phyloP scores from a whole-genome alignment of 306 rosid genomes.

The Casuarina glauca region DNA sequence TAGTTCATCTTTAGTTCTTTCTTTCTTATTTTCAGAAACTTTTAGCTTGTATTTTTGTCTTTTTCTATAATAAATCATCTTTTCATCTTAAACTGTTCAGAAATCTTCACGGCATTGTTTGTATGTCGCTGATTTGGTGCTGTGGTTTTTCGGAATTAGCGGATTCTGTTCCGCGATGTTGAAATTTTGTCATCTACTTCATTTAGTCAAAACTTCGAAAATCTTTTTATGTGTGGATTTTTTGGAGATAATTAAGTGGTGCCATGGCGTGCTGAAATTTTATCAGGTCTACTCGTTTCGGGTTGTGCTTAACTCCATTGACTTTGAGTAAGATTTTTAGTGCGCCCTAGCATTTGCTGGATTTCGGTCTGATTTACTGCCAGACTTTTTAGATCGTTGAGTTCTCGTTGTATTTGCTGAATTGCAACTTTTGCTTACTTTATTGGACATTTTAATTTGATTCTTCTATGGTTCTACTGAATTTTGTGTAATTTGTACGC shows the following conservation, averaged over 20 bases:
- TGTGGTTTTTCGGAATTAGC: background rate
- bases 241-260: background rate
- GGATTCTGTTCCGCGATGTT: background rate
- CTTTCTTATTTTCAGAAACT: background rate
- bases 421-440: background rate
- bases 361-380: background rate
- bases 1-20: background rate
- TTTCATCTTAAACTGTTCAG: background rate
- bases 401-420: background rate
- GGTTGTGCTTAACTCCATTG: background rate
- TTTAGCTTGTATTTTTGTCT: no score
- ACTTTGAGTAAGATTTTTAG: background rate
- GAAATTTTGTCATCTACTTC: background rate
- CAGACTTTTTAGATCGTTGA: background rate
- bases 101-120: background rate
- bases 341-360: background rate
- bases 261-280: background rate
- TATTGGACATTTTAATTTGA: background rate
- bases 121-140: slow-evolving; percentile 1
- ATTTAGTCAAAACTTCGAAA: background rate
- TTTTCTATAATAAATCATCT: no score
- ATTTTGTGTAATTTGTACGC: background rate
- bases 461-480: background rate
- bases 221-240: background rate
- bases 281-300: background rate